These are phyloP conservation scores for Tagetes erecta DNA, from an alignment of 129 eudicot species.

Conservation along the genomic window DNA sequence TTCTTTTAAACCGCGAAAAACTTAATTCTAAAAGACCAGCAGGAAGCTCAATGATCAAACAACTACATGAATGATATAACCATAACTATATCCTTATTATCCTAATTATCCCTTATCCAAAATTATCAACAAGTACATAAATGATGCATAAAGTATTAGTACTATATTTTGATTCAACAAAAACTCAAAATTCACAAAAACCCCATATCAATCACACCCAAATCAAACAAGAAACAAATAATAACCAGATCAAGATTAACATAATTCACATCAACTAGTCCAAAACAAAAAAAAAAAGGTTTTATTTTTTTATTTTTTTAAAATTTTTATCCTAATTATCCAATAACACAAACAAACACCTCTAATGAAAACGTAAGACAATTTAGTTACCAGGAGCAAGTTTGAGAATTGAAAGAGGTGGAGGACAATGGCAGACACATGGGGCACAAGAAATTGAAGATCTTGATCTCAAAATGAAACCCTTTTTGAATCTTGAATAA, in stretches of 20 bases:
- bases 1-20: no score
- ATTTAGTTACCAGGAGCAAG: slow-evolving; percentile 69
- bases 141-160: neutral
- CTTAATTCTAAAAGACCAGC: no score
- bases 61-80: no score
- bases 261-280: neutral
- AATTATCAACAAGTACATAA: neutral
- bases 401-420: slow-evolving; percentile 74
- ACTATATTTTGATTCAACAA: no score
- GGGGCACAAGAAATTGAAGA: slow-evolving; percentile 57
- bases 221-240: neutral
- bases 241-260: neutral
- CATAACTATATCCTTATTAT: no score
- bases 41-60: no score
- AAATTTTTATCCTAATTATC: neutral
- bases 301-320: neutral
- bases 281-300: neutral
- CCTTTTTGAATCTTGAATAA: slow-evolving; percentile 63
- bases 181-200: no score
- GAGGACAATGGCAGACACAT: slow-evolving; percentile 70
- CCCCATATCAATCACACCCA: no score
- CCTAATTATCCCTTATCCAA: no score
- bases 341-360: neutral
- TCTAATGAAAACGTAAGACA: neutral
- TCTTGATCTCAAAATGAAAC: slow-evolving; percentile 35